Percentiles rank a stretch among this genome's conserved stretches.
Conservation (phyloP, 352 stramenopile genomes). For the Elongisporangium senticosum region DNA sequence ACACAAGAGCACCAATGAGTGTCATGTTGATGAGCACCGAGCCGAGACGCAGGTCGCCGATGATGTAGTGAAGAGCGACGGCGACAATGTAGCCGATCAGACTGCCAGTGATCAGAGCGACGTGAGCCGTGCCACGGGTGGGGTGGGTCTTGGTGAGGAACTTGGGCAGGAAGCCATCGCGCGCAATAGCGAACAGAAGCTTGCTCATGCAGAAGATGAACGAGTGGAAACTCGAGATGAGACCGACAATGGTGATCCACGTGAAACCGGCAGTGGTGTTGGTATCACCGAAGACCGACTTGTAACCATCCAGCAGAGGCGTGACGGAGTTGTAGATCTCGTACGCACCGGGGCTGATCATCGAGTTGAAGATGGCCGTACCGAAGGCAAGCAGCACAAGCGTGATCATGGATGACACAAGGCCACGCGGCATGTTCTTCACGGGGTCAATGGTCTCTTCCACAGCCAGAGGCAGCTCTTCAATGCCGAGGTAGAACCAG, state of each 20-base stretch:
- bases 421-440: conserved; percentile 53
- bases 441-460: conserved; percentile 56
- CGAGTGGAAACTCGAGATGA: conserved; percentile 63
- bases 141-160: conserved; percentile 46
- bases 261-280: conserved; percentile 46
- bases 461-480: conserved; percentile 54
- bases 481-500: conserved; percentile 66
- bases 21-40: conserved; percentile 59
- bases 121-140: conserved; percentile 34
- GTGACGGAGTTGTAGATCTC: conserved; percentile 36
- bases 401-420: conserved; percentile 43
- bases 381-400: conserved; percentile 49
- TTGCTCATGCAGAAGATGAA: conserved; percentile 72
- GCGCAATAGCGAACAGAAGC: conserved; percentile 50
- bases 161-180: conserved; percentile 47
- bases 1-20: conserved; percentile 53
- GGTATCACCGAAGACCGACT: conserved; percentile 54
- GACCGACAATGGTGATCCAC: conserved; percentile 51
- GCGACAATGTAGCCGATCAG: conserved; percentile 30
- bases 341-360: conserved; percentile 42
- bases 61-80: conserved; percentile 44
- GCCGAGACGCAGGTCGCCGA: conserved; percentile 44
- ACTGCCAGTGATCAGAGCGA: conserved; percentile 33
- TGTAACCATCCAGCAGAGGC: conserved; percentile 46
- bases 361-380: conserved; percentile 55